Conservation (phyloP, 139 green algal genomes). For the Tetraselmis chui region DNA sequence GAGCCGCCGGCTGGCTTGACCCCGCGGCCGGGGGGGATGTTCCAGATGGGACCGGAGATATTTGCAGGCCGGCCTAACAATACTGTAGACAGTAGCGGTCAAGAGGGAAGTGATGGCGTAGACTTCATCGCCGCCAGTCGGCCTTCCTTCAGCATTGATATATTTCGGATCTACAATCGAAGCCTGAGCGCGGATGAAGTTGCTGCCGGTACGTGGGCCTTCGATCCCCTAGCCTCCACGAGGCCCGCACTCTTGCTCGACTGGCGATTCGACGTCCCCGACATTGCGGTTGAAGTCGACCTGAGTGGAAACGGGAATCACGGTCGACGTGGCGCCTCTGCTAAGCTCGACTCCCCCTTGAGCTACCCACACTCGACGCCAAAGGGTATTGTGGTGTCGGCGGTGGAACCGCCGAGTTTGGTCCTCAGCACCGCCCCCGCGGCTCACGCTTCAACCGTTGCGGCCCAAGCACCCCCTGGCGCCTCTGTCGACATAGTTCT, state of each 20-base stretch:
- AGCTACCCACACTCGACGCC: no score
- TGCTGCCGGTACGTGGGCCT: neutral
- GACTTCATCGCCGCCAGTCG: no score
- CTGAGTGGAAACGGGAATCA: neutral
- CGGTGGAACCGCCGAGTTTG: no score
- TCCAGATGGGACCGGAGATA: neutral
- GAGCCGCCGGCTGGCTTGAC: neutral
- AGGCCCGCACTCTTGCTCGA: neutral
- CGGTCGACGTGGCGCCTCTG: neutral
- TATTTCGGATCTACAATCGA: neutral
- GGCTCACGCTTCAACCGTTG: no score
- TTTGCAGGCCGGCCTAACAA: no score
- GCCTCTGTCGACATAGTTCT: no score
- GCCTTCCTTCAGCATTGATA: neutral
- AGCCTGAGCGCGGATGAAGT: neutral
- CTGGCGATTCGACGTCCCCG: neutral
- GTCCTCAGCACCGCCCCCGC: no score
- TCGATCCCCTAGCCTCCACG: neutral
- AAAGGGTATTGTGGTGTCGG: no score
- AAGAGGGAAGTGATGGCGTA: no score
- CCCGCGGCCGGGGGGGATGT: no score
- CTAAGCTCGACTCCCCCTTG: neutral
- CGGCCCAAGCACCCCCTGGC: no score
- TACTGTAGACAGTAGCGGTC: neutral
- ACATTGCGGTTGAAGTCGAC: neutral